A percentile compares a stretch with the other conserved stretches of the same genome.
These are phyloP conservation scores for Yamadazyma atlantica DNA, from an alignment of 1,139 yeast species.

Conservation along the genomic window DNA sequence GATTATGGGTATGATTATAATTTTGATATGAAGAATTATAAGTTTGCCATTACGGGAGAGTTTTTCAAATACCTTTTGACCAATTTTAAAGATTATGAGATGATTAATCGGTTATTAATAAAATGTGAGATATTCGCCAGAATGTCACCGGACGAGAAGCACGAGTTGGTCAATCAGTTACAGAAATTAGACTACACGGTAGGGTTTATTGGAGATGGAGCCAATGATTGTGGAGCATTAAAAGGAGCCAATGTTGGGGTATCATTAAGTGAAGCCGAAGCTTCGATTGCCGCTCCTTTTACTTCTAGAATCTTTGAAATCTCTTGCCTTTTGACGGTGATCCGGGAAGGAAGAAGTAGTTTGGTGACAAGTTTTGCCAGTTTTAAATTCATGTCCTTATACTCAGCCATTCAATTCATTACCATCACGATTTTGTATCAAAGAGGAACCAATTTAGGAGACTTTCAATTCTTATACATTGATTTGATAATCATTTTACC, in stretches of 20 bases:
- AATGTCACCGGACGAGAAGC: slow-evolving; percentile 99
- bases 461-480: slow-evolving; percentile 92
- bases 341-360: slow-evolving; percentile 92
- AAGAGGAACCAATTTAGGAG: slow-evolving; percentile 93
- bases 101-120: slow-evolving; percentile 62
- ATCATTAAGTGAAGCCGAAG: slow-evolving; percentile 95
- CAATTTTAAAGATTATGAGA: slow-evolving; percentile 39
- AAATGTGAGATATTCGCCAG: slow-evolving; percentile 84
- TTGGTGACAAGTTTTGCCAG: slow-evolving; percentile 94
- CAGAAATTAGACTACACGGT: slow-evolving; percentile 87
- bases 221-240: slow-evolving; percentile 96
- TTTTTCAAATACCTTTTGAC: slow-evolving; percentile 76
- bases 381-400: slow-evolving; percentile 95
- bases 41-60: slow-evolving; percentile 89
- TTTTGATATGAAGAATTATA: slow-evolving; percentile 41
- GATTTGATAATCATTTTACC: slow-evolving; percentile 90
- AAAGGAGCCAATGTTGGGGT: slow-evolving; percentile 98
- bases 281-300: slow-evolving; percentile 97
- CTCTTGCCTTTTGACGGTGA: slow-evolving; percentile 87
- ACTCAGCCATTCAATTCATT: slow-evolving; percentile 93
- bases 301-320: slow-evolving; percentile 89
- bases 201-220: slow-evolving; percentile 98
- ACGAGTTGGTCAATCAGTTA: slow-evolving; percentile 85
- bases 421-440: slow-evolving; percentile 83
- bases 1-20: slow-evolving; percentile 1